These are phyloP conservation scores for Akanthomyces uredinophilus DNA, from an alignment of 2,329 filamentous ascomycete species.

Conservation along the genomic window DNA sequence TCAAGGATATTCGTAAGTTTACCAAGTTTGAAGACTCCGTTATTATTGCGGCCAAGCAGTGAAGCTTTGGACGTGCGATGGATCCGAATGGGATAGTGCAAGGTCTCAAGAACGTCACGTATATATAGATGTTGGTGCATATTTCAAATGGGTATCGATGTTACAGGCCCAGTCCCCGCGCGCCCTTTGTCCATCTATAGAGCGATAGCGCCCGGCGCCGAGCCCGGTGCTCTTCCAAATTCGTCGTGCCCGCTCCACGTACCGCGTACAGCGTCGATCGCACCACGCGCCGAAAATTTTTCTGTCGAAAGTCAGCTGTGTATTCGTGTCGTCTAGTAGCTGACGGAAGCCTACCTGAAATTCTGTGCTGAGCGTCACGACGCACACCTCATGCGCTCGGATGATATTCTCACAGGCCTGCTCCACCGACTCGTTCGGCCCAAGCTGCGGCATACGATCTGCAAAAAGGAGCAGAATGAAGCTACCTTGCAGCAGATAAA, in stretches of 20 bases:
- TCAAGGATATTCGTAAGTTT: conserved; percentile 21
- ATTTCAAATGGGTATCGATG: background rate
- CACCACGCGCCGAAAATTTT: conserved; percentile 51
- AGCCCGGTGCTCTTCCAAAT: conserved; percentile 39
- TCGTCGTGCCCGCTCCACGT: conserved; percentile 34
- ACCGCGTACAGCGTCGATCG: conserved; percentile 43
- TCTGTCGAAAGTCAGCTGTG: conserved; percentile 26
- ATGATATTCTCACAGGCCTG: conserved; percentile 46
- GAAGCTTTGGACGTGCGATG: background rate
- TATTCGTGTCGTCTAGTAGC: background rate
- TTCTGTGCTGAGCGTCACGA: conserved; percentile 44
- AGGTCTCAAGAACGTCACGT: background rate
- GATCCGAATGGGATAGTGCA: background rate
- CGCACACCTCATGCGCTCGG: conserved; percentile 45
- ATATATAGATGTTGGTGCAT: background rate
- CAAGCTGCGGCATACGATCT: conserved; percentile 43
- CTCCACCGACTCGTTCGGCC: conserved; percentile 40
- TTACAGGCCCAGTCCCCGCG: conserved; percentile 30
- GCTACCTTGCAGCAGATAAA: conserved; percentile 47
- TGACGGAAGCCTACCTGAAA: conserved; percentile 35
- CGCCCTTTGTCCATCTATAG: conserved; percentile 45
- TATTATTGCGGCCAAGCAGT: conserved; percentile 18
- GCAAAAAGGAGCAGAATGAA: conserved; percentile 45
- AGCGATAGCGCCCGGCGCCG: conserved; percentile 45
- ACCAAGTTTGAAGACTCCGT: conserved; percentile 21